Evolutionary conservation across 2,329 filamentous ascomycete genomes (phyloP), one percentile per base, ranked within the genome.

Genomic region (Cladosporium colombiae): DNA sequence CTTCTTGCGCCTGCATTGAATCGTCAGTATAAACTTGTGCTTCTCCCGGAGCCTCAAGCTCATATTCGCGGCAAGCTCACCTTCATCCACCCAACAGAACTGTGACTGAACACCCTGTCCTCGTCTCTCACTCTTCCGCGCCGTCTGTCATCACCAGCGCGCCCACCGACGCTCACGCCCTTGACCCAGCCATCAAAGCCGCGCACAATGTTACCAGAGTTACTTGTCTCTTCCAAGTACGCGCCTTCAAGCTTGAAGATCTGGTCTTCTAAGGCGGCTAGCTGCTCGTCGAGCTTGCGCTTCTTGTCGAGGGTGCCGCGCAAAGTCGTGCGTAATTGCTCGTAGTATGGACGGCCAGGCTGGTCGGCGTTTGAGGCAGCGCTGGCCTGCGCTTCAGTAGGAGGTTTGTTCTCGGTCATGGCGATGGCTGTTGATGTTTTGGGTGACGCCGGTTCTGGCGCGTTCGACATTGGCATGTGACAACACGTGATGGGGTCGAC

Each of bases 101-200:
- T 76, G 58, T 73, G 67, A 25, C 71, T 74, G 77, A 94, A 94
- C 64, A 94, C 89, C 69, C 90, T 84, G 75, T 92, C 91, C 71
- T 86, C 84, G 62, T 93, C 91, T 67, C 83, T 84, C 58, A 89
- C 81, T 5, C 86, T 85, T 27, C 85, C 80, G 67, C 81, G 83
- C 77, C 90, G 86, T 73, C 90, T 77, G 88, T 88, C 75, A 88
- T 86, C 74, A 87, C 75, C 67, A 70, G 74, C 40, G 74, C 78
- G 65, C 75, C 78, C 55, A 72, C 72, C 31, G 3, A 80, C 83
- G 70, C 87, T 83, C 13, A 88, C 84, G 4, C 85, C 93, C 79
- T 99, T 99, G 83, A 97, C 96, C 81, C 98, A 99, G 76, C 93
- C 96, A 78, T 99, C 95, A 78, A 99, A 99, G 25, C 95, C 95